Evolutionary conservation across 2,329 filamentous ascomycete genomes (phyloP).

Genomic region (Neodidymelliopsis sp.): DNA sequence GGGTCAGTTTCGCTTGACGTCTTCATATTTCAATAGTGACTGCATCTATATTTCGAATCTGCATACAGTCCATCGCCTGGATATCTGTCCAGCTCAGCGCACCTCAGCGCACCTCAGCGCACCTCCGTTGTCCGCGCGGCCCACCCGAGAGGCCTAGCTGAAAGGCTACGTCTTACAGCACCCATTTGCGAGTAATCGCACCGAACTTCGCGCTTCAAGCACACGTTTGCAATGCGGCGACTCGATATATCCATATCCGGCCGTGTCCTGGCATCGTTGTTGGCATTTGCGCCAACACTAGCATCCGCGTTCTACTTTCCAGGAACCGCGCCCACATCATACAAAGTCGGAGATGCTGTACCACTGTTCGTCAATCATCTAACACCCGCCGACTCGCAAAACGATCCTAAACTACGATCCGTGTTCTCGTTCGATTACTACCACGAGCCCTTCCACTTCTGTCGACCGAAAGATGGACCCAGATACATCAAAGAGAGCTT

Average conservation of each 20-base stretch:
- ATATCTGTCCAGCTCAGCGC: constrained; percentile 14
- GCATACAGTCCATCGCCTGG: background rate
- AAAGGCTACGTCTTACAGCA: constrained; percentile 12
- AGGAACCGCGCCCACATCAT: constrained; percentile 92
- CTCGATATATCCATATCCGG: constrained; percentile 32
- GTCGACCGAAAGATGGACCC: constrained; percentile 77
- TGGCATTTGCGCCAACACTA: constrained; percentile 45
- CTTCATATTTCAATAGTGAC: background rate
- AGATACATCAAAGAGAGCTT: constrained; percentile 85
- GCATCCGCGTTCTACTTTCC: constrained; percentile 88
- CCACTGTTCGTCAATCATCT: constrained; percentile 93
- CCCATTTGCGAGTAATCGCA: constrained; percentile 2
- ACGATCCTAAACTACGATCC: constrained; percentile 85
- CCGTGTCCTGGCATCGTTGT: constrained; percentile 47
- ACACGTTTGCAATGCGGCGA: constrained; percentile 39
- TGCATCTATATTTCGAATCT: background rate
- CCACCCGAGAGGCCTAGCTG: constrained; percentile 14
- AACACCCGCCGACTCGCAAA: constrained; percentile 79
- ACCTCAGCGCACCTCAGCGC: constrained; percentile 16
- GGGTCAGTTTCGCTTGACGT: background rate
- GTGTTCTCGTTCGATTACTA: constrained; percentile 98
- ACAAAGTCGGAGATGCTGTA: constrained; percentile 79
- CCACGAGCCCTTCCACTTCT: constrained; percentile 86
- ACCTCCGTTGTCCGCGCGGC: constrained; percentile 23
- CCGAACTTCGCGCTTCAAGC: background rate